Conservation (phyloP, 2,329 filamentous ascomycete genomes). For the Magnaporthales sp. region DNA sequence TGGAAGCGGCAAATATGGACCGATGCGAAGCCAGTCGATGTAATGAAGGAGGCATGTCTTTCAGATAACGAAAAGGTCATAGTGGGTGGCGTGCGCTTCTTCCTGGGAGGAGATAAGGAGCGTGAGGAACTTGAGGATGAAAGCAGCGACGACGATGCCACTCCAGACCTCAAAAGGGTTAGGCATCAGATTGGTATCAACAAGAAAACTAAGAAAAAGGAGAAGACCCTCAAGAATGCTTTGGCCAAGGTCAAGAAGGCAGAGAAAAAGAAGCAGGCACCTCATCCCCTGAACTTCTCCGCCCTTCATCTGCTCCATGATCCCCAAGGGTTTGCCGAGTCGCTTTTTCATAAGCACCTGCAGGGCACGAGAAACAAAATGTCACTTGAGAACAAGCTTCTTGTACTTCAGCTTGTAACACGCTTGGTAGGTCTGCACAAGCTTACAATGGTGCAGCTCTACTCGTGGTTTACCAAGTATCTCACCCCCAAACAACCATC, state of each 20-base stretch:
- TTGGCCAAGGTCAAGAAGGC: conserved; percentile 72
- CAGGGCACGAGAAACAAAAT: conserved; percentile 80
- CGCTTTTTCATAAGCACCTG: conserved; percentile 82
- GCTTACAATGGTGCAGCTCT: conserved; percentile 79
- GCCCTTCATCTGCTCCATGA: conserved; percentile 90
- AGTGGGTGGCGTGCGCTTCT: conserved; percentile 81
- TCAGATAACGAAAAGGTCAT: conserved; percentile 91
- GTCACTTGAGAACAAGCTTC: conserved; percentile 77
- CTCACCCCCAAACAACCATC: conserved; percentile 80
- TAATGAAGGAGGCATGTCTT: conserved; percentile 88
- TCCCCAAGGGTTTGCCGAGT: conserved; percentile 87
- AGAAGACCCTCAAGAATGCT: conserved; percentile 70
- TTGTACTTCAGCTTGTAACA: conserved; percentile 86
- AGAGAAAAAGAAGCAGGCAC: conserved; percentile 80
- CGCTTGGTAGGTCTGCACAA: conserved; percentile 88
- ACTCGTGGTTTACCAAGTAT: conserved; percentile 94
- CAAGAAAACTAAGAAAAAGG: conserved; percentile 90
- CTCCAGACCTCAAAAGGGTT: conserved; percentile 66
- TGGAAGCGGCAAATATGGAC: conserved; percentile 98
- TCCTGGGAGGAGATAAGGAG: conserved; percentile 92
- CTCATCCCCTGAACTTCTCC: conserved; percentile 89
- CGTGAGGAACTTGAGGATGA: conserved; percentile 88
- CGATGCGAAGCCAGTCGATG: conserved; percentile 83
- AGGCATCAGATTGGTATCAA: conserved; percentile 85
- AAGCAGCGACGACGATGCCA: conserved; percentile 65